These are phyloP conservation scores for Kwoniella dejecticola DNA, from an alignment of 768 basidiomycete species.

Conservation along the genomic window DNA sequence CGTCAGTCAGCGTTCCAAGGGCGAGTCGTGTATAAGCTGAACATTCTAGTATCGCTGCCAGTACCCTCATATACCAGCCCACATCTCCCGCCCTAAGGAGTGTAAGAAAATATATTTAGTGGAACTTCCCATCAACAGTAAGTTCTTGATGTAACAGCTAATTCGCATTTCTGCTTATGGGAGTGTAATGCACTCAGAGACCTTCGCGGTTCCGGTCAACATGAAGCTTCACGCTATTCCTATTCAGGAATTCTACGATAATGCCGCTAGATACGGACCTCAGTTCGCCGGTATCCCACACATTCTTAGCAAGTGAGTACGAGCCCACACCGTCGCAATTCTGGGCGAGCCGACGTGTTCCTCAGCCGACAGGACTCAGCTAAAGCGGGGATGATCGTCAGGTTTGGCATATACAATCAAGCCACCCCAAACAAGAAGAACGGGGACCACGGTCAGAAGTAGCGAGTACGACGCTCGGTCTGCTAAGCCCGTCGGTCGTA, in stretches of 20 bases:
- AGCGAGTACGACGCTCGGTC: no score
- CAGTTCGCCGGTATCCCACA: slow-evolving; percentile 94
- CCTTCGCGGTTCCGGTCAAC: slow-evolving; percentile 94
- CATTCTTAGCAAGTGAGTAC: slow-evolving; percentile 72
- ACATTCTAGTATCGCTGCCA: slow-evolving; percentile 49
- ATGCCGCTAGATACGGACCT: slow-evolving; percentile 87
- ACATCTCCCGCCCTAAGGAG: slow-evolving; percentile 97
- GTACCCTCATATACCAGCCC: slow-evolving; percentile 93
- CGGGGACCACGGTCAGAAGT: no score
- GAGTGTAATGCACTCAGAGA: slow-evolving; percentile 62
- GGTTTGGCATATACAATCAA: no score
- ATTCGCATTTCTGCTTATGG: neutral
- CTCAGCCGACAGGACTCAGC: neutral
- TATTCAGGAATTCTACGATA: slow-evolving; percentile 95
- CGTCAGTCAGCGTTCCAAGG: slow-evolving; percentile 61
- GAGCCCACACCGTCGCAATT: neutral
- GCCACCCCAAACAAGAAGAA: no score
- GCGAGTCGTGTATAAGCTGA: slow-evolving; percentile 1
- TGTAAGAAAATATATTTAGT: slow-evolving; percentile 95
- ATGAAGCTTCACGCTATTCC: slow-evolving; percentile 98
- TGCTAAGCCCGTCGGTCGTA: no score
- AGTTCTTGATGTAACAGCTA: slow-evolving; percentile 51
- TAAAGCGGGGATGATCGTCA: no score
- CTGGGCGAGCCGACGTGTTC: neutral
- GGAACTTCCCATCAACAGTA: slow-evolving; percentile 91